phyloP scores from a whole-genome alignment of 2,329 filamentous ascomycete genomes.

The Aureobasidium melanogenum region DNA sequence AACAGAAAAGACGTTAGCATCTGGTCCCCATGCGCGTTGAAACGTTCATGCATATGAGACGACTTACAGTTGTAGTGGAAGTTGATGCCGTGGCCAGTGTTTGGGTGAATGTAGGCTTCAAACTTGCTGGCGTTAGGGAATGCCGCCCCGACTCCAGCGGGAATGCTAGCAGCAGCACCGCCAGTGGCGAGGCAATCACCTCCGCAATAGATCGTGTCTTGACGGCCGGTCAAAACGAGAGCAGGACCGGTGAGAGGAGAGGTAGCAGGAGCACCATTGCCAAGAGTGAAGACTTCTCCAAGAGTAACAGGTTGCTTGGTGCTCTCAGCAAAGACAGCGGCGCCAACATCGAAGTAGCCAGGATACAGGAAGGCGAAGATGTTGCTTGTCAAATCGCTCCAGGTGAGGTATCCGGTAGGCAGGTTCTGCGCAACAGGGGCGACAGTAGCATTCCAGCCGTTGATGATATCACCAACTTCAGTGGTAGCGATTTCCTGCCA shows the following conservation, averaged over 20 bases:
- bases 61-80: conserved; percentile 21
- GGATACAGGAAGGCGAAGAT: conserved; percentile 26
- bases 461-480: conserved; percentile 19
- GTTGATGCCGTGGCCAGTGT: conserved; percentile 26
- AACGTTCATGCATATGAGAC: not conserved
- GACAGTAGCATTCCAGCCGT: conserved; percentile 21
- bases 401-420: conserved; percentile 23
- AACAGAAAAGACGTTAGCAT: conserved; percentile 8
- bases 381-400: conserved; percentile 14
- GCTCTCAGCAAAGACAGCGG: conserved; percentile 21
- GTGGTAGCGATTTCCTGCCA: conserved; percentile 16
- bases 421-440: conserved; percentile 11
- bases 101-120: conserved; percentile 19
- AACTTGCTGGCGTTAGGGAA: conserved; percentile 12
- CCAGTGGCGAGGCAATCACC: conserved; percentile 15
- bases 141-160: conserved; percentile 14
- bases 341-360: conserved; percentile 21
- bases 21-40: not conserved
- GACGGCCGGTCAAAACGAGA: conserved; percentile 22
- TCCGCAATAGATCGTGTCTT: conserved; percentile 17
- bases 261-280: conserved; percentile 14
- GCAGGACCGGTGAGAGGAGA: conserved; percentile 20
- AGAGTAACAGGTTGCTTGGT: conserved; percentile 24
- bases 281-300: conserved; percentile 24
- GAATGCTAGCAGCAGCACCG: conserved; percentile 17